phyloP scores from a whole-genome alignment of 805 yeast species.

The Tetrapisispora fleetii region DNA sequence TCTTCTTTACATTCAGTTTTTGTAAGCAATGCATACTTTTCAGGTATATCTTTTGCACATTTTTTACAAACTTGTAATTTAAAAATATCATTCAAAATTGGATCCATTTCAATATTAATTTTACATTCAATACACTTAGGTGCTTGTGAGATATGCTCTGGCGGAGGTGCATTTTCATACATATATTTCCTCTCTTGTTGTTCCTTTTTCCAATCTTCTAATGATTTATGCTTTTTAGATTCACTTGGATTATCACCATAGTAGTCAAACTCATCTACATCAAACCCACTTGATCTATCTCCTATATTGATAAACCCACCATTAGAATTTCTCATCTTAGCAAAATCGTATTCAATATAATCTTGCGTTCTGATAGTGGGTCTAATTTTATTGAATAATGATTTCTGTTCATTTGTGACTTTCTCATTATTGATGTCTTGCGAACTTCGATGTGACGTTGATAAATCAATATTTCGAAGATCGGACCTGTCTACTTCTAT shows the following conservation, averaged over 20 bases:
- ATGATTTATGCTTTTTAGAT: conserved; percentile 29
- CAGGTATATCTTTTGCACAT: conserved; percentile 67
- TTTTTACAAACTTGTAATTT: conserved; percentile 65
- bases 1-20: conserved; percentile 94
- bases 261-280: conserved; percentile 22
- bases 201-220: conserved; percentile 50
- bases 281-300: conserved; percentile 9
- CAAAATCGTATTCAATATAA: conserved; percentile 76
- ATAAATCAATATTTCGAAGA: neutral
- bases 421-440: neutral
- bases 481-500: neutral
- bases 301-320: conserved; percentile 65
- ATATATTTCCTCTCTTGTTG: conserved; percentile 44
- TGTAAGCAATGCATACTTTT: conserved; percentile 81
- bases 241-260: conserved; percentile 23
- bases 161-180: conserved; percentile 58
- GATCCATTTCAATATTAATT: conserved; percentile 66
- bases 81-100: conserved; percentile 59
- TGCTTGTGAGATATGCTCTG: conserved; percentile 59
- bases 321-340: conserved; percentile 78
- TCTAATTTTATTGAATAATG: conserved; percentile 23
- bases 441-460: neutral
- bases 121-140: conserved; percentile 80
- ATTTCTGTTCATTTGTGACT: conserved; percentile 5
- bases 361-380: conserved; percentile 51